A percentile compares a stretch with the other conserved stretches of the same genome.
phyloP scores from a whole-genome alignment of 2,329 filamentous ascomycete genomes.

The Ophiostoma perfectum region DNA sequence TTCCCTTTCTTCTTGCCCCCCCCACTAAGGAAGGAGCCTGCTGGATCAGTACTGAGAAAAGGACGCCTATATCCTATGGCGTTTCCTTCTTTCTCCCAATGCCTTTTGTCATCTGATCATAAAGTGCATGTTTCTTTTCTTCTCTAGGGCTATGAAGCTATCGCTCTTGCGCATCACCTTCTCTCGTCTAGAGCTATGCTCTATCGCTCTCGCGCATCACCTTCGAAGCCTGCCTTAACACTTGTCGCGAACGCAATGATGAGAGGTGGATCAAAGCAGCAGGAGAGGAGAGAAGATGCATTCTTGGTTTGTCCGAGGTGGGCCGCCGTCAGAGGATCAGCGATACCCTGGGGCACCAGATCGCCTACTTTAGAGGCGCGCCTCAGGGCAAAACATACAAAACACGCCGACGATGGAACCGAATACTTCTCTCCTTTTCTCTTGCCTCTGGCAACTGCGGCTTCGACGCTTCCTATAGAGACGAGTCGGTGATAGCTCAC shows the following conservation, averaged over 20 bases:
- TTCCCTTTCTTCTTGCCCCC: background rate
- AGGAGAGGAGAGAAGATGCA: background rate
- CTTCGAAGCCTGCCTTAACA: too few relatives aligned
- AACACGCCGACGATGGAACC: background rate
- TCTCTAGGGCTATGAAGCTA: too few relatives aligned
- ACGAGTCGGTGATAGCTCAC: too few relatives aligned
- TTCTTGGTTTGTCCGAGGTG: background rate
- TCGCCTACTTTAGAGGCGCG: background rate
- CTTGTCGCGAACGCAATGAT: too few relatives aligned
- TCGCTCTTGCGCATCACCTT: too few relatives aligned
- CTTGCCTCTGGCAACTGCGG: too few relatives aligned
- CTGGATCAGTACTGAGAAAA: constrained; percentile 4
- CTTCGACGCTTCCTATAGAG: too few relatives aligned
- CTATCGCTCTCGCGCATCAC: too few relatives aligned
- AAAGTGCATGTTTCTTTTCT: too few relatives aligned
- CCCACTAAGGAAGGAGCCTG: constrained; percentile 10
- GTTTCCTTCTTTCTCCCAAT: background rate
- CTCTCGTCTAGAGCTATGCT: too few relatives aligned
- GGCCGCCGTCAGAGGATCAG: constrained; percentile 1
- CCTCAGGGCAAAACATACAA: background rate
- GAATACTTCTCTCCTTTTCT: background rate
- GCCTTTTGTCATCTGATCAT: background rate
- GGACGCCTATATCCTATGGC: background rate
- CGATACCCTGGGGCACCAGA: background rate
- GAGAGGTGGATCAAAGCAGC: background rate